Evolutionary conservation across 2,329 filamentous ascomycete genomes (phyloP), one percentile per base, ranked within the genome.

Genomic region (Cercospora sp.): DNA sequence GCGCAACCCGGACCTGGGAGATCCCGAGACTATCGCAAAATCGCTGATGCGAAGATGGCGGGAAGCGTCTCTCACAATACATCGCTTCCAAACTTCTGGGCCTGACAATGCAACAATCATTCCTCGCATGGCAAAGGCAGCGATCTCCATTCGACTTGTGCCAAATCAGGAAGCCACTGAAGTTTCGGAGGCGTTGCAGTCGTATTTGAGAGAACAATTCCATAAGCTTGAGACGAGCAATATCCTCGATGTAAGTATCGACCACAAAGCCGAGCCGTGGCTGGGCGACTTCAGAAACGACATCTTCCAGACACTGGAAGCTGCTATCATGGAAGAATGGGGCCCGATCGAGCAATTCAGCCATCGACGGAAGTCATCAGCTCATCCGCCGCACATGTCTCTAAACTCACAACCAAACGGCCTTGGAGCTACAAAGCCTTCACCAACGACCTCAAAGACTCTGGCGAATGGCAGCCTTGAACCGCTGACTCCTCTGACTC

Each of bases 31-130:
- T n/a, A 87, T 98, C 58, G 94, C 94, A 68, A 85, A 89, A 43
- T 93, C 91, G 2, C 85, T 99, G 5, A 97, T 97, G 91, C 91
- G 94, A 10, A 88, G 94, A 66, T 99, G 95, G 95, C 89, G 95
- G 24, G 94, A 98, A 76, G 93, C 95, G 0, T 97, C 96, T 61
- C 83, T 99, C 63, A 98, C 95, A 0, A 91, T 98, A 53, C 95
- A 99, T 80, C 88, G 92, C 7, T 93, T 98, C 79, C 93, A 96
- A 75, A 93, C 94, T 0, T 97, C 94, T 0, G 94, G 94, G 0
- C 93, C 93, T 0, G 86, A 88, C 63, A 95, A 96, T 73, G 92
- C 93, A 1, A 95, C 93, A 59, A 89, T 98, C 30, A 97, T 99
- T 69, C 96, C 94, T 51, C 90, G 92, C 70, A 89, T 93, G 73